phyloP scores from a whole-genome alignment of 495 filamentous ascomycete genomes.

The Penicillium pulvis region DNA sequence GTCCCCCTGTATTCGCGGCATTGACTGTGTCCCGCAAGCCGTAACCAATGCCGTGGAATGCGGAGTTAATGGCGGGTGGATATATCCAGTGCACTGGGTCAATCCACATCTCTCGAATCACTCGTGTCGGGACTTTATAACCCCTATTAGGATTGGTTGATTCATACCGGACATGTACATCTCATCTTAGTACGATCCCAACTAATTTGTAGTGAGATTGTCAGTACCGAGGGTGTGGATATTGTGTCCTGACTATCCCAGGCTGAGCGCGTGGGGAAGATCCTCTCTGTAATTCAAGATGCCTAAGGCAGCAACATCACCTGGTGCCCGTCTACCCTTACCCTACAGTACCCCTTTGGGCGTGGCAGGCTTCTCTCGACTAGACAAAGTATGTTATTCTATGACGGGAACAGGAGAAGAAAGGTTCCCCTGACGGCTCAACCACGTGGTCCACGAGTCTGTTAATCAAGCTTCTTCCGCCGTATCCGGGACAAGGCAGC shows the following conservation, averaged over 20 bases:
- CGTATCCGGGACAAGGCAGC: slow-evolving; percentile 58
- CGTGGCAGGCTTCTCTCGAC: neutral
- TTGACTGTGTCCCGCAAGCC: neutral
- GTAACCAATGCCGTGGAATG: slow-evolving; percentile 2
- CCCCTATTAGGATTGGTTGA: slow-evolving; percentile 1
- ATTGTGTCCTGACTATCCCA: neutral
- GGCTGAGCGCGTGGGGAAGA: neutral
- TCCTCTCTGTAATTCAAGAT: neutral
- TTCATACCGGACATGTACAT: neutral
- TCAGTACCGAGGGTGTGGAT: neutral
- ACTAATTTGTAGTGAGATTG: neutral
- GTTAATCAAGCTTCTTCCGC: slow-evolving; percentile 11
- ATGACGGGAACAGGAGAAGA: neutral
- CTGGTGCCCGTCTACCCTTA: neutral
- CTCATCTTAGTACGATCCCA: slow-evolving; percentile 1
- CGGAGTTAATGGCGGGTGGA: slow-evolving; percentile 5
- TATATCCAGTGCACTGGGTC: neutral
- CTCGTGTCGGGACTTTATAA: neutral
- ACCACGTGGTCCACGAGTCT: neutral
- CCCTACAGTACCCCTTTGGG: neutral
- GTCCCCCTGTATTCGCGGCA: neutral
- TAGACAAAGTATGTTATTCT: neutral
- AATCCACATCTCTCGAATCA: neutral
- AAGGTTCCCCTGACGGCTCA: neutral
- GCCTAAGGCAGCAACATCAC: neutral